phyloP scores from a whole-genome alignment of 441 rosid species.

The Metrosideros polymorpha region DNA sequence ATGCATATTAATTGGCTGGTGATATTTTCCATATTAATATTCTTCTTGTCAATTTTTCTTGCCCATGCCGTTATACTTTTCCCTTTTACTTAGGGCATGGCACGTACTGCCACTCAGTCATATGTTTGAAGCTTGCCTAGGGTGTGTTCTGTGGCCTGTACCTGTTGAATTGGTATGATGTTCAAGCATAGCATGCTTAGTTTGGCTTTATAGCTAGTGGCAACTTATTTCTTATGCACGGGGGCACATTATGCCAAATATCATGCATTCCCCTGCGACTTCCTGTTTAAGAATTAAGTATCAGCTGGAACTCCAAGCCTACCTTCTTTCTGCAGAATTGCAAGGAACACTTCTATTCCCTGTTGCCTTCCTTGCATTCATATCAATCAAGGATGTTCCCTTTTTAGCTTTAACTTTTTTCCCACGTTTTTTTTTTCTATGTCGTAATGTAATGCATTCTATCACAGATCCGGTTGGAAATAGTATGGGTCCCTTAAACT shows the following conservation, averaged over 20 bases:
- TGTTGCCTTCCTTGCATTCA: not conserved
- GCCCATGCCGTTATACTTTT: not conserved
- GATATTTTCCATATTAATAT: not conserved
- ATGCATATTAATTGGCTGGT: not conserved
- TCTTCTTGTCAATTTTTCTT: not conserved
- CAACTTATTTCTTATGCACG: not conserved
- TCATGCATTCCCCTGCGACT: not conserved
- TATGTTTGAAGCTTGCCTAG: not conserved
- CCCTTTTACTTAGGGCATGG: not conserved
- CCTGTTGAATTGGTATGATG: not conserved
- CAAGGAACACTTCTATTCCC: not conserved
- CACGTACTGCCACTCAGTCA: not conserved
- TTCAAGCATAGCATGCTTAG: not conserved
- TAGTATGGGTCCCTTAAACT: constrained; percentile 27
- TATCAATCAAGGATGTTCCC: not conserved
- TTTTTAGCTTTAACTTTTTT: not conserved
- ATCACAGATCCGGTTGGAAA: constrained; percentile 31
- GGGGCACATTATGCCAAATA: not conserved
- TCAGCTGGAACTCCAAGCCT: not conserved
- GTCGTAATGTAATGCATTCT: constrained; percentile 1
- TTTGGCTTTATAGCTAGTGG: not conserved
- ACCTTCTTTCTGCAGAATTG: not conserved
- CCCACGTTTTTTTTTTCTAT: not conserved
- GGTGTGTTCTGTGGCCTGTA: not conserved
- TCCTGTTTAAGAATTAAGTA: not conserved